Conservation (phyloP, 306 rosid species). For the Lathyrus tuberosus region DNA sequence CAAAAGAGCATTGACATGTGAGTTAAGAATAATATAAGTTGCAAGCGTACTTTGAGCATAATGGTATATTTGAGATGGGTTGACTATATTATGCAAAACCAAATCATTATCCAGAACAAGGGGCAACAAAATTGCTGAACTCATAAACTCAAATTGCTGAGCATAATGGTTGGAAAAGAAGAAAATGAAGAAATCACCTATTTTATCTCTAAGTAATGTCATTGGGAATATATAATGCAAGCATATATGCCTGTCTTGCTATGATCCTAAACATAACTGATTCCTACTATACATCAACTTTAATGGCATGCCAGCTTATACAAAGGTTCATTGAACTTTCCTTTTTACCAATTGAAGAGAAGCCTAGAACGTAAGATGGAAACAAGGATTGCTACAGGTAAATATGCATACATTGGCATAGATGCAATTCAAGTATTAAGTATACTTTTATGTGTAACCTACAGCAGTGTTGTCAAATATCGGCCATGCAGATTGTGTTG, state of each 20-base stretch:
- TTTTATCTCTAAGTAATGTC: neutral
- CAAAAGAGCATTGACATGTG: slow-evolving; percentile 48
- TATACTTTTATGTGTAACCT: slow-evolving; percentile 14
- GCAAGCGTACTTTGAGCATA: slow-evolving; percentile 33
- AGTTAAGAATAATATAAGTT: slow-evolving; percentile 34
- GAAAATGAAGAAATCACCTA: neutral
- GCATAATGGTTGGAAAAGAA: slow-evolving; percentile 1
- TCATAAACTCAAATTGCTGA: slow-evolving; percentile 7
- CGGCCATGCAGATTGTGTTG: neutral
- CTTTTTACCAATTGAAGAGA: neutral
- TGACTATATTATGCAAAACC: slow-evolving; percentile 22
- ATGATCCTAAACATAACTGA: slow-evolving; percentile 15
- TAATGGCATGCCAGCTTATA: neutral
- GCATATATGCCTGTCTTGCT: slow-evolving; percentile 1
- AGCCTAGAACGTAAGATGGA: slow-evolving; percentile 4
- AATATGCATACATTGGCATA: neutral
- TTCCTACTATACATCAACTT: slow-evolving; percentile 3
- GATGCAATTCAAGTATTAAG: slow-evolving; percentile 26
- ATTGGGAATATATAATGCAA: slow-evolving; percentile 23
- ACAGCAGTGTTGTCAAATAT: neutral
- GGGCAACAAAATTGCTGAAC: slow-evolving; percentile 4
- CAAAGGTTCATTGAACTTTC: neutral
- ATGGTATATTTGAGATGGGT: slow-evolving; percentile 17
- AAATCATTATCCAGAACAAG: slow-evolving; percentile 23
- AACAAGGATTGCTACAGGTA: slow-evolving; percentile 12